Base-by-base conservation (phyloP, 768 basidiomycete genomes). In the Termitomyces sp. region DNA sequence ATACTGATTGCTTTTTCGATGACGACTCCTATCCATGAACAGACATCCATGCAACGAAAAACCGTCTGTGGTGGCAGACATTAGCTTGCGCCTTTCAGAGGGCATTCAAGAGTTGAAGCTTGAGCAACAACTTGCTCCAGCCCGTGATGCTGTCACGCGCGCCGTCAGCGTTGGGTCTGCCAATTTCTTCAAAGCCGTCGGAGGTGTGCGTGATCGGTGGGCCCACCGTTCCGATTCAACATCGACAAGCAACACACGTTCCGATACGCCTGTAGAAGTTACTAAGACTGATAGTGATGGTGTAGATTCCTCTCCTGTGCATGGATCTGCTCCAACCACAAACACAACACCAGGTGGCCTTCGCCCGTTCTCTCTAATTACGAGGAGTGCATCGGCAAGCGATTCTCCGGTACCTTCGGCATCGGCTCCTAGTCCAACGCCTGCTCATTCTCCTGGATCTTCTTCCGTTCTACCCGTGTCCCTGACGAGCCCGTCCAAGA, bases 41-140 rank as follows among this genome's bases (percentile, higher is more conserved):
- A 94, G 94, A 50, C 96, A 98, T 71, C 96, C 96, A 40, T 97
- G 95, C 70, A 91, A 87, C 58, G 92, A 92, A 63, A 92, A 91
- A 67, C 89, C 91, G 0, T 90, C 90, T 14, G 85, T 92, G 1
- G 89, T 98, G 4, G 80, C 93, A 5, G 97, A 99, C 65, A 87
- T 99, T 36, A 90, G 95, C 9, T 78, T 98, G 4, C 87, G 95
- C 10, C 81, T 99, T 26, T 85, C 89, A 57, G 95, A 98, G 73
- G 94, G 95, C 2, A 83, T 98, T 18, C 94, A 97, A 68, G 96
- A 98, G 30, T 80, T 99, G 53, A 92, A 90, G 69, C 72, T 98
- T 4, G 92, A 97, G 33, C 90, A 97, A 70, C 92, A 94, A 64
- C 82, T 97, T n/a, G 94, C 87, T 5, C 94, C 96, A 2, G 89